These are phyloP conservation scores for Acanthamoeba quina DNA, from an alignment of 208 protist species.

Conservation along the genomic window DNA sequence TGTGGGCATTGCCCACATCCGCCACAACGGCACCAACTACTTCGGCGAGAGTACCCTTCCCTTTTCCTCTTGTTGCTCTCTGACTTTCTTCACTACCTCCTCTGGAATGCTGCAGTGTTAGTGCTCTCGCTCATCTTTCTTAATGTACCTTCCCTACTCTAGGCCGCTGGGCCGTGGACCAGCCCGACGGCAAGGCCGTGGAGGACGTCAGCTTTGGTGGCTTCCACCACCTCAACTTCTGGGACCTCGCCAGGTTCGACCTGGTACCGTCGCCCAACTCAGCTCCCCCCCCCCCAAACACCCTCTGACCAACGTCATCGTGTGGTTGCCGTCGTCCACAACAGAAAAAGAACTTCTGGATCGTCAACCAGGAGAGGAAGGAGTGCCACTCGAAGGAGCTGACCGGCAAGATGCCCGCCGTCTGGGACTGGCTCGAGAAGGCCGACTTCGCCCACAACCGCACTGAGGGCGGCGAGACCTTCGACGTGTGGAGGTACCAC, in stretches of 20 bases:
- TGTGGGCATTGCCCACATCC: neutral
- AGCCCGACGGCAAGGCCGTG: neutral
- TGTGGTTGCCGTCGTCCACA: neutral
- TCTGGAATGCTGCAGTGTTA: neutral
- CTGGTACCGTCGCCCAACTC: neutral
- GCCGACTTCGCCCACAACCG: neutral
- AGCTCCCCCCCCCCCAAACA: neutral
- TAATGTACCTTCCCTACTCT: neutral
- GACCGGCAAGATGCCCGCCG: neutral
- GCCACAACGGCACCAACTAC: conserved; percentile 4
- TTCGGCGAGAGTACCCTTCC: neutral
- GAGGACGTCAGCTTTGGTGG: neutral
- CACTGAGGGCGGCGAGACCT: neutral
- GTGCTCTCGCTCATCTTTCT: neutral
- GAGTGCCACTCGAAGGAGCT: conserved; percentile 12
- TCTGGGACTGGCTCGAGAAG: conserved; percentile 36
- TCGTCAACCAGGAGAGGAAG: neutral
- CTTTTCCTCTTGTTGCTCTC: too few species aligned
- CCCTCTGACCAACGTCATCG: too few species aligned
- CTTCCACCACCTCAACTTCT: neutral
- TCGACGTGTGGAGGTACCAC: neutral
- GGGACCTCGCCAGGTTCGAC: neutral
- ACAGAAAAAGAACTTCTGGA: conserved; percentile 53
- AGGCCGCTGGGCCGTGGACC: neutral
- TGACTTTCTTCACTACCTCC: neutral